Base-by-base conservation (phyloP, 108 stramenopile species). In the Stephanodiscus triporus region DNA sequence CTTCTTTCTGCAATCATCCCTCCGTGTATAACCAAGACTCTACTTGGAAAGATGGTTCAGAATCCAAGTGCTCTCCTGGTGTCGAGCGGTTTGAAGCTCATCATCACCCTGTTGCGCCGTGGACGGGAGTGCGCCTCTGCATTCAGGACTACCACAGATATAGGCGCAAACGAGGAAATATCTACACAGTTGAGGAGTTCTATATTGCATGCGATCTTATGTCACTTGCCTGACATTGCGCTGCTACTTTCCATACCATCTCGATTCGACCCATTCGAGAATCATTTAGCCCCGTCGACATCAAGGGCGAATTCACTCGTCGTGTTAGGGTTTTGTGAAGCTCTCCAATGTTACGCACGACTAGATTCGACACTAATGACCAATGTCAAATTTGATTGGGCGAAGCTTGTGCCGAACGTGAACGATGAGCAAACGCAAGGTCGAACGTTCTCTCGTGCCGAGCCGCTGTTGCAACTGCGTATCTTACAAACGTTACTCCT, bases 351-450 rank as follows among this genome's bases (percentile, higher is more conserved):
- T 26, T 87, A 85, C 51, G 78, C 69, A 26, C 63, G 59, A 20
- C 53, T 77, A 9, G 63, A 78, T 59, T 86, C 87, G 45, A 32
- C 70, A 34, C 2, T 72, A 22, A 32, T 88, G n/a, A 42, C 26
- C 2, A 65, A 27, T 38, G 59, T 78, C 10, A 75, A 82, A 34
- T 92, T 85, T 65, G 91, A 92, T 66, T 92, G 88, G 91, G 75
- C 85, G 48, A 90, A 88, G 66, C 66, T 93, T 19, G 59, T 90
- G 10, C 89, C 89, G 8, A 60, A 60, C 54, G 72, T 29, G n/a
- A 30, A 24, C 20, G 59, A 67, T 8, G 64, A 57, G 38, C 8
- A 55, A 37, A 56, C 32, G 22, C 34, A 63, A 19, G 27, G 26
- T 23, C 65, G 78, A 6, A 24, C 43, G 27, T 80, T 80, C 58